phyloP scores from a whole-genome alignment of 768 basidiomycete species.

The Chalciporus sphaerocephalus region DNA sequence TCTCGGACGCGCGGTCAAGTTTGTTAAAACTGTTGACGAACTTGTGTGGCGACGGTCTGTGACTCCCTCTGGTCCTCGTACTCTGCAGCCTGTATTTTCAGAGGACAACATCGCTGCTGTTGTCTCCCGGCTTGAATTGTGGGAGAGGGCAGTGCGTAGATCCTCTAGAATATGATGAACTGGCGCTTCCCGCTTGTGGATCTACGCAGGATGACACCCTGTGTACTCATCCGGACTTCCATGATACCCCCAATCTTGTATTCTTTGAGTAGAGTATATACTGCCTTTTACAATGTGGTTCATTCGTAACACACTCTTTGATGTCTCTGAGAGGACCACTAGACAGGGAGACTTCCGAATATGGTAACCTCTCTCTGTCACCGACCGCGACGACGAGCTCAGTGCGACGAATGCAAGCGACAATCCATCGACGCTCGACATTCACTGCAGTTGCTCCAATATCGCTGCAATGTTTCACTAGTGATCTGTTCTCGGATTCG shows the following conservation, averaged over 20 bases:
- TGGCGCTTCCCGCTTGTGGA: background rate
- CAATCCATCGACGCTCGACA: conserved; percentile 26
- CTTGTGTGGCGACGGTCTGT: conserved; percentile 26
- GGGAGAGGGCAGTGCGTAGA: conserved; percentile 27
- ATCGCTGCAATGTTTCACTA: conserved; percentile 5
- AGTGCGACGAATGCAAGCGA: conserved; percentile 22
- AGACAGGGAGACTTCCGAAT: conserved; percentile 5
- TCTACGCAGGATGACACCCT: background rate
- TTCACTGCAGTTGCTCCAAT: conserved; percentile 8
- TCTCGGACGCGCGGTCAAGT: conserved; percentile 22
- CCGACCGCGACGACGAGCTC: background rate
- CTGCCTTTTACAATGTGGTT: background rate
- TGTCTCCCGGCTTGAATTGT: conserved; percentile 24
- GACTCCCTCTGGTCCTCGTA: conserved; percentile 5
- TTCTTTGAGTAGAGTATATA: background rate
- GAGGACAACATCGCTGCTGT: conserved; percentile 25
- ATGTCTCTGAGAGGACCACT: too few species aligned
- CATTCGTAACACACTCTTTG: too few species aligned
- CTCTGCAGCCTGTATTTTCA: conserved; percentile 17
- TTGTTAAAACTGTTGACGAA: conserved; percentile 25
- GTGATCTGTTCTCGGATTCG: conserved; percentile 39
- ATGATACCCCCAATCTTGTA: background rate
- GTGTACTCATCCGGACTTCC: too few species aligned
- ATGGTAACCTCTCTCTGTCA: background rate
- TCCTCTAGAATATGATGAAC: conserved; percentile 12